Percentiles rank a stretch among this genome's conserved stretches.
Conservation (phyloP, 352 stramenopile species). For the Blastocystis sp. region DNA sequence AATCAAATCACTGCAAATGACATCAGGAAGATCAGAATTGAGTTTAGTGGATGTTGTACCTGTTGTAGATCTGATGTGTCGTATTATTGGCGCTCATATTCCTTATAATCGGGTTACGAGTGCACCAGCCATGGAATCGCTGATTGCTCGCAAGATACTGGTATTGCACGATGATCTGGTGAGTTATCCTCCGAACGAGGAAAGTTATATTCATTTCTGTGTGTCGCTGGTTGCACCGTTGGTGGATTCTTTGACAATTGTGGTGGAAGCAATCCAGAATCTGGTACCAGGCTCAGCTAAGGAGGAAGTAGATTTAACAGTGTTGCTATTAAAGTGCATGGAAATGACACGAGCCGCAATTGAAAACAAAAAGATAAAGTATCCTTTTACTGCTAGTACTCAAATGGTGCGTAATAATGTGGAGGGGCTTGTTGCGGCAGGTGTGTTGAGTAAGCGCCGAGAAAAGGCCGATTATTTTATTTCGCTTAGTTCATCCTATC, state of each 20-base stretch:
- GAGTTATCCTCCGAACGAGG: slow-evolving; percentile 6
- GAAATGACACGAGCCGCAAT: background rate
- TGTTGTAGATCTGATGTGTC: slow-evolving; percentile 40
- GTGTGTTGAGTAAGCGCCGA: slow-evolving; percentile 18
- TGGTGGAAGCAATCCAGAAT: slow-evolving; percentile 23
- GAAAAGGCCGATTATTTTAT: slow-evolving; percentile 13
- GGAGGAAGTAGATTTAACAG: slow-evolving; percentile 23
- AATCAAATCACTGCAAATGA: slow-evolving; percentile 67
- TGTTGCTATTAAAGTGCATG: slow-evolving; percentile 54
- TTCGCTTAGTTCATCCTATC: background rate
- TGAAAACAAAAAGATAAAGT: background rate
- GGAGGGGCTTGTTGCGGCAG: background rate
- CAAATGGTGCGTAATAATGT: slow-evolving; percentile 54
- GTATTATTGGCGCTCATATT: slow-evolving; percentile 20
- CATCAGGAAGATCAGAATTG: slow-evolving; percentile 62
- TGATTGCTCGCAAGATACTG: background rate
- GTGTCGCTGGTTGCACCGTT: slow-evolving; percentile 73
- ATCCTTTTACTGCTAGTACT: slow-evolving; percentile 20
- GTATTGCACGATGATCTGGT: slow-evolving; percentile 40
- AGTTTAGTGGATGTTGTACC: slow-evolving; percentile 28
- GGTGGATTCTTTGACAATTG: slow-evolving; percentile 68
- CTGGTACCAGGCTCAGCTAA: background rate
- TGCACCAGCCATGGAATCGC: slow-evolving; percentile 5
- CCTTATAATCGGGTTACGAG: slow-evolving; percentile 9
- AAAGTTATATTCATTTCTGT: slow-evolving; percentile 69